These are phyloP conservation scores for Termitomyces sp. DNA, from an alignment of 768 basidiomycete genomes.

Conservation along the genomic window DNA sequence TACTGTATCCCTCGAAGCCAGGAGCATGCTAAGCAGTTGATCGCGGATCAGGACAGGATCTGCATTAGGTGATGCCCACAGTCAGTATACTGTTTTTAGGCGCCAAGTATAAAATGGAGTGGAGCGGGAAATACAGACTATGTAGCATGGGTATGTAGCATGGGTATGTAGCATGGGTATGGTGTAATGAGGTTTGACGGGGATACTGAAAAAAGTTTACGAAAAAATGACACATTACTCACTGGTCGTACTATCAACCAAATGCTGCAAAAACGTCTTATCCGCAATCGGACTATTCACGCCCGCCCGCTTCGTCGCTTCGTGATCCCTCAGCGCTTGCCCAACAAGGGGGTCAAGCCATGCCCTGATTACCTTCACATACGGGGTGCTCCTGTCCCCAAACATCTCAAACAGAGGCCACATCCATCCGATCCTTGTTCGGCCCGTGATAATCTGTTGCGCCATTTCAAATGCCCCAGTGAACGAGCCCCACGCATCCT, in stretches of 20 bases:
- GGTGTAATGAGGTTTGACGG: not conserved
- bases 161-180: not conserved
- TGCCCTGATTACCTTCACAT: slow-evolving; percentile 48
- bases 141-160: not conserved
- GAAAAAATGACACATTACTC: slow-evolving; percentile 12
- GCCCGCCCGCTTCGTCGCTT: slow-evolving; percentile 32
- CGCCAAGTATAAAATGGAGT: not conserved
- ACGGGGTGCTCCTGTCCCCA: slow-evolving; percentile 46
- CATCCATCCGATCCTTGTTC: slow-evolving; percentile 49
- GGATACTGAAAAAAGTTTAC: not conserved
- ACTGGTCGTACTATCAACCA: slow-evolving; percentile 66
- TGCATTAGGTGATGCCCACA: slow-evolving; percentile 22
- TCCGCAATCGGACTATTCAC: slow-evolving; percentile 38
- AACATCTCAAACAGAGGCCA: slow-evolving; percentile 65
- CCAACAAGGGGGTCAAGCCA: slow-evolving; percentile 65
- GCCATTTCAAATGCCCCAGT: slow-evolving; percentile 55
- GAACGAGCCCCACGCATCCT: slow-evolving; percentile 62
- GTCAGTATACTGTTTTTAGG: not conserved
- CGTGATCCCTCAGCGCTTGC: slow-evolving; percentile 46
- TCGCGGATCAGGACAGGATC: slow-evolving; percentile 68
- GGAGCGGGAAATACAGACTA: too few species aligned
- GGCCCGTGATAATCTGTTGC: slow-evolving; percentile 46
- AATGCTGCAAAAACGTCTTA: slow-evolving; percentile 64
- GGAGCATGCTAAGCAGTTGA: slow-evolving; percentile 71
- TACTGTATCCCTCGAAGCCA: slow-evolving; percentile 79